phyloP scores from a whole-genome alignment of 352 stramenopile species.

The Globisporangium nodosum region DNA sequence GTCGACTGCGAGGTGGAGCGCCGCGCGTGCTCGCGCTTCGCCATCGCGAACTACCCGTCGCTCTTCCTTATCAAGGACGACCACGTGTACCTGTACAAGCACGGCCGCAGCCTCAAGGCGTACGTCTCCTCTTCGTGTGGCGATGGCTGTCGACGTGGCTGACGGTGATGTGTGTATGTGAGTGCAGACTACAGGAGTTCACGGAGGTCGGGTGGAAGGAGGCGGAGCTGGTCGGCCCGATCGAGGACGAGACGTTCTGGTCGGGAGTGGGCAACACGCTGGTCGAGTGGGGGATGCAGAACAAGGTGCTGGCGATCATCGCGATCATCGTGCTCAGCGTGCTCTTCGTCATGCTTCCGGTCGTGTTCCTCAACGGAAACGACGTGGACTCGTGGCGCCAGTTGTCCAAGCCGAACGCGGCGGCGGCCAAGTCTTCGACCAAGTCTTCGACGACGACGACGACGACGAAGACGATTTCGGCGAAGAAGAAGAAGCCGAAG shows the following conservation, averaged over 20 bases:
- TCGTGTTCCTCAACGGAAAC: slow-evolving; percentile 49
- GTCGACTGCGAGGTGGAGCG: slow-evolving; percentile 66
- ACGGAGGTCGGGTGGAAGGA: slow-evolving; percentile 47
- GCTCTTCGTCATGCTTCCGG: slow-evolving; percentile 54
- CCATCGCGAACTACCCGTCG: slow-evolving; percentile 68
- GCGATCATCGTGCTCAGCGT: slow-evolving; percentile 46
- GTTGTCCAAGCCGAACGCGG: slow-evolving; percentile 20
- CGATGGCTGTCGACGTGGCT: not conserved
- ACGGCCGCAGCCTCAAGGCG: slow-evolving; percentile 56
- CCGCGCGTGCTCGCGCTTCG: slow-evolving; percentile 76
- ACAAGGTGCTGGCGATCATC: slow-evolving; percentile 55
- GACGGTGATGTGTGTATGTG: not conserved
- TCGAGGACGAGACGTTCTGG: slow-evolving; percentile 55
- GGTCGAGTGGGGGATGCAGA: slow-evolving; percentile 59
- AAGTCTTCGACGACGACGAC: not conserved
- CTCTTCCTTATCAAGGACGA: slow-evolving; percentile 73
- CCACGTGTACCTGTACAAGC: slow-evolving; percentile 73
- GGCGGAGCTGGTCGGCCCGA: slow-evolving; percentile 42
- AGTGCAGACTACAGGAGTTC: slow-evolving; percentile 36
- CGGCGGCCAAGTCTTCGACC: slow-evolving; percentile 6
- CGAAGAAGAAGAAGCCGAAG: slow-evolving; percentile 28
- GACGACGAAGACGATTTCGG: not conserved
- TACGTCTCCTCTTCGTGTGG: not conserved
- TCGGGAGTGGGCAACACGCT: slow-evolving; percentile 51
- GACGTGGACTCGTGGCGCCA: slow-evolving; percentile 53